Evolutionary conservation across 805 yeast genomes (phyloP).

Genomic region (Suhomyces prunicola): DNA sequence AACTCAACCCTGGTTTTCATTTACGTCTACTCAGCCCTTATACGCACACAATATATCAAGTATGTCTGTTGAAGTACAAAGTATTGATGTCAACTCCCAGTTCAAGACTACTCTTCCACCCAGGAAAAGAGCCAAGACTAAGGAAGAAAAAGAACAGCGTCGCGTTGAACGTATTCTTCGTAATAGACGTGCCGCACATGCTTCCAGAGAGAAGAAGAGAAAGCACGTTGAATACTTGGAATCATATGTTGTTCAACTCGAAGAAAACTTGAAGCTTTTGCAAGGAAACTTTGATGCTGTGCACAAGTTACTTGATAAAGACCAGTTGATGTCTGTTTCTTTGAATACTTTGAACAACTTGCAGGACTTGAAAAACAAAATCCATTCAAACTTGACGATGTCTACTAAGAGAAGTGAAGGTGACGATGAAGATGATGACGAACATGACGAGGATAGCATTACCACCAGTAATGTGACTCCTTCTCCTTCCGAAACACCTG

Average conservation of each 20-base stretch:
- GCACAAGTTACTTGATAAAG: slow-evolving; percentile 8
- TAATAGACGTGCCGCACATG: slow-evolving; percentile 96
- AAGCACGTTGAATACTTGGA: slow-evolving; percentile 86
- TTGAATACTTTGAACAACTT: slow-evolving; percentile 16
- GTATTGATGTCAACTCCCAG: neutral
- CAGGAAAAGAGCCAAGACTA: slow-evolving; percentile 92
- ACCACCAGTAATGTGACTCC: neutral
- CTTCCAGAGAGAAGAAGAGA: slow-evolving; percentile 94
- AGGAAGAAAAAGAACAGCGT: slow-evolving; percentile 96
- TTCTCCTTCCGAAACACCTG: slow-evolving; percentile 1
- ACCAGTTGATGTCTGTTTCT: slow-evolving; percentile 7
- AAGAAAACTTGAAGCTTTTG: slow-evolving; percentile 27
- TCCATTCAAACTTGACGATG: slow-evolving; percentile 21
- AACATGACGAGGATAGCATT: slow-evolving; percentile 9
- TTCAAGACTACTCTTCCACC: slow-evolving; percentile 69
- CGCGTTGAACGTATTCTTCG: slow-evolving; percentile 88
- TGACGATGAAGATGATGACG: slow-evolving; percentile 12
- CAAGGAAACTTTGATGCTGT: slow-evolving; percentile 23
- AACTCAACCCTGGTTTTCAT: neutral
- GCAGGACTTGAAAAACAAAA: slow-evolving; percentile 23
- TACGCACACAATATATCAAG: neutral
- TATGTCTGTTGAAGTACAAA: slow-evolving; percentile 3
- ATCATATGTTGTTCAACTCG: slow-evolving; percentile 47
- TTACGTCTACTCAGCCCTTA: neutral
- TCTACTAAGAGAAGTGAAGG: slow-evolving; percentile 6